These are phyloP conservation scores for Chytriomyces sp. DNA, from an alignment of 192 early-diverging fungal species.

Conservation along the genomic window DNA sequence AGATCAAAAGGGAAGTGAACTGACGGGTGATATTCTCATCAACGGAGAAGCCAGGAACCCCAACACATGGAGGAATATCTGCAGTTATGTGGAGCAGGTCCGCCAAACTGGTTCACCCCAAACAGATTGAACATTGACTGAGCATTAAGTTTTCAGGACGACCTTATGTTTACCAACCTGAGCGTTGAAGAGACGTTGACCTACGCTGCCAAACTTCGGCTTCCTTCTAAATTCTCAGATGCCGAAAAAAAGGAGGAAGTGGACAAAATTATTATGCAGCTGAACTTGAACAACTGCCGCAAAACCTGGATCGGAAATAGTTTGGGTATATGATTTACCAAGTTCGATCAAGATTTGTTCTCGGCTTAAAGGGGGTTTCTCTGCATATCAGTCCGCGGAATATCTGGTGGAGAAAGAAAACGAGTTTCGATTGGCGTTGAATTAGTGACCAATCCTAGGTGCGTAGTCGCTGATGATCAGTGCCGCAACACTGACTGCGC, in stretches of 20 bases:
- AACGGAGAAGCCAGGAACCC: slow-evolving; percentile 30
- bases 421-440: slow-evolving; percentile 56
- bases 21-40: slow-evolving; percentile 36
- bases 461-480: slow-evolving; percentile 19
- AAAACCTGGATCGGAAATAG: slow-evolving; percentile 57
- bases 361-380: slow-evolving; percentile 37
- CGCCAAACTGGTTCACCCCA: not conserved
- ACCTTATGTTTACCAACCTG: slow-evolving; percentile 46
- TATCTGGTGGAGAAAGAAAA: slow-evolving; percentile 53
- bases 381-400: slow-evolving; percentile 42
- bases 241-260: slow-evolving; percentile 58
- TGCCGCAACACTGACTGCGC: not conserved
- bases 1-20: slow-evolving; percentile 27
- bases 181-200: slow-evolving; percentile 72
- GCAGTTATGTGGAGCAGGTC: slow-evolving; percentile 50
- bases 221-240: slow-evolving; percentile 52
- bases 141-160: slow-evolving; percentile 14
- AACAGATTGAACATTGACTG: not conserved
- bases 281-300: slow-evolving; percentile 60
- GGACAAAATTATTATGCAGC: slow-evolving; percentile 61
- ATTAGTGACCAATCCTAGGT: slow-evolving; percentile 39
- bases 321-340: slow-evolving; percentile 42
- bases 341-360: not conserved
- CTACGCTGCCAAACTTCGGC: slow-evolving; percentile 71
- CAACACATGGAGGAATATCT: slow-evolving; percentile 29